Conservation (phyloP, 129 eudicot species). For the Kitagawia praeruptora region DNA sequence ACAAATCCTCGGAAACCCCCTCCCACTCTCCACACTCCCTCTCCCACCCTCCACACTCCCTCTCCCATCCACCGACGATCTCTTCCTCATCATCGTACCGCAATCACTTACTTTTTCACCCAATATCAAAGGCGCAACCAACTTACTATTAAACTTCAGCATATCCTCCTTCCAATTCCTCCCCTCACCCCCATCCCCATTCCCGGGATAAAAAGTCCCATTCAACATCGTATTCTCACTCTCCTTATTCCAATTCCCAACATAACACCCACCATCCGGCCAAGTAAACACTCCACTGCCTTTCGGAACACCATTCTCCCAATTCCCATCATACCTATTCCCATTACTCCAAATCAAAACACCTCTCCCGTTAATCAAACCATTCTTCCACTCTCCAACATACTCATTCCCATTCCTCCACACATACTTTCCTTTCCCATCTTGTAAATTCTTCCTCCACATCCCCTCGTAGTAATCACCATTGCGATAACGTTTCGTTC, state of each 20-base stretch:
- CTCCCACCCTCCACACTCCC: constrained; percentile 44
- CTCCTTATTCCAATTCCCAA: constrained; percentile 57
- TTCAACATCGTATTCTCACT: constrained; percentile 23
- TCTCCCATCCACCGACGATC: constrained; percentile 58
- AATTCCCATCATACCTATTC: constrained; percentile 62
- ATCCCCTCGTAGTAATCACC: constrained; percentile 79
- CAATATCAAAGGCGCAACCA: constrained; percentile 39
- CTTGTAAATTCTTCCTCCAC: constrained; percentile 70
- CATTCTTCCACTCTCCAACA: constrained; percentile 81
- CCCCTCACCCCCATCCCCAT: constrained; percentile 2
- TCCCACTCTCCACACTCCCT: constrained; percentile 34
- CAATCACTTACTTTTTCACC: constrained; percentile 16
- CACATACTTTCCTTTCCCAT: constrained; percentile 75
- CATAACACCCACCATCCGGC: constrained; percentile 75
- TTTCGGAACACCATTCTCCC: constrained; percentile 73
- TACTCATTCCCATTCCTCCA: constrained; percentile 95
- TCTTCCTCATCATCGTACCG: constrained; percentile 26
- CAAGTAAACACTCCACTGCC: constrained; percentile 74
- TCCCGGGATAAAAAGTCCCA: constrained; percentile 61
- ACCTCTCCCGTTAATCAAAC: constrained; percentile 77
- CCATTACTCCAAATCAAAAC: constrained; percentile 67
- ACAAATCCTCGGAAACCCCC: constrained; percentile 65
- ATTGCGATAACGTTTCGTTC: constrained; percentile 59
- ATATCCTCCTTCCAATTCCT: constrained; percentile 19
- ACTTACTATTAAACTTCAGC: constrained; percentile 25